A percentile compares a stretch with the other conserved stretches of the same genome.
Conservation (phyloP, 2,329 filamentous ascomycete species). For the Trichoderma aggressivum region DNA sequence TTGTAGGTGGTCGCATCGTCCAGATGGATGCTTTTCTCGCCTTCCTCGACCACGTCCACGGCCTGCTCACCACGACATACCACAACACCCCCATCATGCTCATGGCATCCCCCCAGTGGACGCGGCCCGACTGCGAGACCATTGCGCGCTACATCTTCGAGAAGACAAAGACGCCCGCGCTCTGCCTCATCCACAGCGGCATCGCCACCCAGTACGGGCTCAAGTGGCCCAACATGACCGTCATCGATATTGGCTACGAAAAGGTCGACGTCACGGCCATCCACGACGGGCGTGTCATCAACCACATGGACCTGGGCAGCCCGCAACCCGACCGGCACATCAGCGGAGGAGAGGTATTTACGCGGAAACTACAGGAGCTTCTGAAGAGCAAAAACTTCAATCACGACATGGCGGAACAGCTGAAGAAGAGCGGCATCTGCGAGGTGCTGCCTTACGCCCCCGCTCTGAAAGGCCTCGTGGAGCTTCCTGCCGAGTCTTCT, state of each 20-base stretch:
- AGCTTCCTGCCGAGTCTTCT: constrained; percentile 44
- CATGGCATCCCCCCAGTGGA: constrained; percentile 87
- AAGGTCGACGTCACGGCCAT: constrained; percentile 94
- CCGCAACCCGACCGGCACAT: constrained; percentile 44
- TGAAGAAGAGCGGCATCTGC: constrained; percentile 64
- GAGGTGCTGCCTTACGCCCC: constrained; percentile 60
- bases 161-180: constrained; percentile 89
- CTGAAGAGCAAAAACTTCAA: constrained; percentile 59
- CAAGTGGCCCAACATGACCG: constrained; percentile 69
- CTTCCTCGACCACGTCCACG: constrained; percentile 87
- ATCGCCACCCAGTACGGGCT: constrained; percentile 84
- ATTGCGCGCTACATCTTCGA: constrained; percentile 96
- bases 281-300: constrained; percentile 73
- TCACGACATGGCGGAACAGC: constrained; percentile 65
- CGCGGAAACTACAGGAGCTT: constrained; percentile 65
- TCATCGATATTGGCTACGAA: constrained; percentile 86
- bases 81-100: constrained; percentile 95
- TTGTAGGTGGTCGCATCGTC: constrained; percentile 71
- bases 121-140: constrained; percentile 77
- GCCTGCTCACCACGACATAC: constrained; percentile 82
- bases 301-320: constrained; percentile 60
- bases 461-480: constrained; percentile 44
- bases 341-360: constrained; percentile 87
- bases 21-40: constrained; percentile 94
- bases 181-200: constrained; percentile 86